These are phyloP conservation scores for Staphylotrichum tortipilum DNA, from an alignment of 495 filamentous ascomycete species.

Conservation along the genomic window DNA sequence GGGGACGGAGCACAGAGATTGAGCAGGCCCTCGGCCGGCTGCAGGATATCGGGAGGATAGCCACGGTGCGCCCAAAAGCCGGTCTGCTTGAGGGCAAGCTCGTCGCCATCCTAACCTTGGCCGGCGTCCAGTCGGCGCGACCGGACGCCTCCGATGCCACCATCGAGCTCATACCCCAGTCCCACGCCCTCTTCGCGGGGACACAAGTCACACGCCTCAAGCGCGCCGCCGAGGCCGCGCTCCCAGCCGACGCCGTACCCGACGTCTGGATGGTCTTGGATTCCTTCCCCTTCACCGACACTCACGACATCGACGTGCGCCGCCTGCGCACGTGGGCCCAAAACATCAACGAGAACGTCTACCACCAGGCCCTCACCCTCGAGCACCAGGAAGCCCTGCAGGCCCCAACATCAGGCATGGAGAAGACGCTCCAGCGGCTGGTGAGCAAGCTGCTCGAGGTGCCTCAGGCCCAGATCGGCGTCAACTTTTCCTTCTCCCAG, in stretches of 20 bases:
- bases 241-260: constrained; percentile 26
- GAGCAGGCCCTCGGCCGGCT: constrained; percentile 21
- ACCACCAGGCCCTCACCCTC: constrained; percentile 34
- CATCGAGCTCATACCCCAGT: constrained; percentile 28
- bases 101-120: constrained; percentile 34
- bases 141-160: constrained; percentile 17
- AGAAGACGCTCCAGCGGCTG: constrained; percentile 31
- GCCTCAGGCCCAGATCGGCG: constrained; percentile 30
- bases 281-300: constrained; percentile 34
- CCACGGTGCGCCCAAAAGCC: constrained; percentile 37
- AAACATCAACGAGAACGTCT: constrained; percentile 38
- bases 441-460: constrained; percentile 32
- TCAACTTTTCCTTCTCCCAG: constrained; percentile 35
- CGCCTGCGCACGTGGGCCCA: constrained; percentile 41
- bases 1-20: constrained; percentile 17
- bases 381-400: constrained; percentile 29
- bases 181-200: constrained; percentile 30
- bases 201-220: constrained; percentile 30
- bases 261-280: constrained; percentile 37
- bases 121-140: constrained; percentile 14
- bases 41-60: constrained; percentile 27
- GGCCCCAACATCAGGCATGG: constrained; percentile 28
- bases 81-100: constrained; percentile 39
- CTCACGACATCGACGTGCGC: constrained; percentile 32
- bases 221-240: constrained; percentile 18